Base-by-base conservation (phyloP, 108 stramenopile species). In the Cylindrotheca fusiformis region DNA sequence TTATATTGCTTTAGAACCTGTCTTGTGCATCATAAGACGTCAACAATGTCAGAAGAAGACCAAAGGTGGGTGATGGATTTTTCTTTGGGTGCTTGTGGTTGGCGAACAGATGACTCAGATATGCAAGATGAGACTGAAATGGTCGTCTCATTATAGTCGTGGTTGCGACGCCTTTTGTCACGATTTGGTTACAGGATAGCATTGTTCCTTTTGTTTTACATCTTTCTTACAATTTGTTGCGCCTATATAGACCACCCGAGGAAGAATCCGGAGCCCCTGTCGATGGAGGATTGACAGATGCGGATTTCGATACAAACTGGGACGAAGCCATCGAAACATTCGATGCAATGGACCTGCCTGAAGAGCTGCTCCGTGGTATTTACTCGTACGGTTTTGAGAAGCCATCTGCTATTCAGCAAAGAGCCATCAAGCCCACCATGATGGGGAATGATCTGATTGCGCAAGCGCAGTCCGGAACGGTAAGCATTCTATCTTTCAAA, bases 331-430 rank as follows among this genome's bases (percentile, higher is more conserved):
- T 95, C 75, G 88, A 95, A 51, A 83, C 88, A 28, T 99, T 99
- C 77, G 98, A 99, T 75, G 89, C 63, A 28, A 99, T 99, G 98
- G 90, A 90, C 17, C 72, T 99, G 60, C 95, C 96, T 52, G 96
- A 97, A 65, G 96, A 95, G 60, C 87, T 99, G 19, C 86, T 99
- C 52, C 81, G 97, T 55, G 99, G 99, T 47, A 97, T 98, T 69
- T 99, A 95, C 80, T 95, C 95, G 22, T 98, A 97, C 64, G 97
- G 94, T 88, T 99, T 98, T 69, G 99, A 99, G 76, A 95, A 95
- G 72, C 99, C 99, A 14, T 97, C 96, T 53, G 99, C 99, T 36
- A 98, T 99, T 76, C 99, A 99, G 83, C 98, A 99, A 65, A 80
- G 99, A 58, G 99, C 99, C n/a, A 93, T 99, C 78, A 78, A 82